These are phyloP conservation scores for Pyricularia sp. DNA, from an alignment of 2,329 filamentous ascomycete genomes.

Conservation along the genomic window DNA sequence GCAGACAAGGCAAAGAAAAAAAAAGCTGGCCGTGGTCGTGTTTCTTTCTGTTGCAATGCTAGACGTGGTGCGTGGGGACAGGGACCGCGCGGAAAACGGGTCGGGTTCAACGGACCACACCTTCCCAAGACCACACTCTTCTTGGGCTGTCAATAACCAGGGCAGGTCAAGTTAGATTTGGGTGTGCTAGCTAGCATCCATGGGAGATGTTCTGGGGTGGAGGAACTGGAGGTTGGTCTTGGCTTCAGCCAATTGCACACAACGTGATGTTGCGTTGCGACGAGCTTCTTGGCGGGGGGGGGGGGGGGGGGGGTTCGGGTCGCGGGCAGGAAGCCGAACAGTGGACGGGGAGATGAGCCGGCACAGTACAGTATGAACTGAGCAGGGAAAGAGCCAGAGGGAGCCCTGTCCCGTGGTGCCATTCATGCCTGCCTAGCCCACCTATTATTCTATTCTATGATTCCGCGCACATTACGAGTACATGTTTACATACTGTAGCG, in stretches of 20 bases:
- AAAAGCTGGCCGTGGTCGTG: conserved; percentile 2
- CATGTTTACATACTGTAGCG: not conserved
- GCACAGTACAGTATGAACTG: not conserved
- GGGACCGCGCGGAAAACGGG: not conserved
- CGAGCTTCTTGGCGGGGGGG: not conserved
- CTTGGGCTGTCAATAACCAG: not conserved
- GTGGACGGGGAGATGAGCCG: not conserved
- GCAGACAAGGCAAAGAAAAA: not conserved
- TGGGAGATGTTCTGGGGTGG: not conserved
- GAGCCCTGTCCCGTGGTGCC: not conserved
- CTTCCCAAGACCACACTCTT: not conserved
- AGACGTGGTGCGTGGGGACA: not conserved
- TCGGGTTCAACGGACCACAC: not conserved
- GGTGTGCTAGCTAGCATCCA: not conserved
- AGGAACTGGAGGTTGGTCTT: not conserved
- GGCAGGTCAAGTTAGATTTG: not conserved
- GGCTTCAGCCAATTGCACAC: not conserved
- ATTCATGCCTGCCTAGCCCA: not conserved
- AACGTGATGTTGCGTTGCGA: not conserved
- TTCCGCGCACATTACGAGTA: no score
- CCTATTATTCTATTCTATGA: no score
- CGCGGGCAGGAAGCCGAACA: not conserved
- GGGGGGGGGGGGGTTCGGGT: not conserved
- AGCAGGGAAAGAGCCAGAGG: not conserved
- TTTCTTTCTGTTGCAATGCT: not conserved